phyloP scores from a whole-genome alignment of 2,329 filamentous ascomycete species.

The Monosporascus cannonballus region DNA sequence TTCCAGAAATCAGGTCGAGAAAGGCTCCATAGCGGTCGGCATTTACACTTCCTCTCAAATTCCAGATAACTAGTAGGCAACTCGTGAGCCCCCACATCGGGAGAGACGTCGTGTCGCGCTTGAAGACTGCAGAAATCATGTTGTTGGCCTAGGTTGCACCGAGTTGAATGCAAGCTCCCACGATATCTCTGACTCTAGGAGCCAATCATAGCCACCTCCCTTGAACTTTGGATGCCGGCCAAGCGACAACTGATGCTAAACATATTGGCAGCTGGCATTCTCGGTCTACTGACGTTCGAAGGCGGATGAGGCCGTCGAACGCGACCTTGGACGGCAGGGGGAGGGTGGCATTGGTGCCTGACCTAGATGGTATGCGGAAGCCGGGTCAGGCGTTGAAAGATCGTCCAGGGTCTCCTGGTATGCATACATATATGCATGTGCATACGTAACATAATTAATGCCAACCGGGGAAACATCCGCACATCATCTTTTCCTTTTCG shows the following conservation, averaged over 20 bases:
- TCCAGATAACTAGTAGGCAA: conserved; percentile 6
- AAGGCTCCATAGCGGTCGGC: conserved; percentile 2
- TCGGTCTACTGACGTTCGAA: neutral
- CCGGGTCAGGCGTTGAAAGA: neutral
- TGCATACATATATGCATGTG: neutral
- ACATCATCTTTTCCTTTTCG: neutral
- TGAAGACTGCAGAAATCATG: conserved; percentile 1
- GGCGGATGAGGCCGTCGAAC: neutral
- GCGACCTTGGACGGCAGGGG: neutral
- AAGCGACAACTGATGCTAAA: neutral
- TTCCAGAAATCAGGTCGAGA: conserved; percentile 6
- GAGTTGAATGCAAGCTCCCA: conserved; percentile 10
- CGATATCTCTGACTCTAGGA: conserved; percentile 9
- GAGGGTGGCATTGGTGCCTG: neutral
- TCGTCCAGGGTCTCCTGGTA: neutral
- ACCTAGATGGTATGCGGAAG: neutral
- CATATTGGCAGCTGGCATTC: neutral
- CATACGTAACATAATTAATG: neutral
- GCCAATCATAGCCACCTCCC: conserved; percentile 2
- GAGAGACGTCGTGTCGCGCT: conserved; percentile 13
- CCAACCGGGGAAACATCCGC: neutral
- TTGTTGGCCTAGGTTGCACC: conserved; percentile 9
- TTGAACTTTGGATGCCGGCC: neutral
- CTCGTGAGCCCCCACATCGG: conserved; percentile 10
- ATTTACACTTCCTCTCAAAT: conserved; percentile 5